Evolutionary conservation across 2,329 filamentous ascomycete species (phyloP).

Genomic region (Ascochyta viciae-villosae): DNA sequence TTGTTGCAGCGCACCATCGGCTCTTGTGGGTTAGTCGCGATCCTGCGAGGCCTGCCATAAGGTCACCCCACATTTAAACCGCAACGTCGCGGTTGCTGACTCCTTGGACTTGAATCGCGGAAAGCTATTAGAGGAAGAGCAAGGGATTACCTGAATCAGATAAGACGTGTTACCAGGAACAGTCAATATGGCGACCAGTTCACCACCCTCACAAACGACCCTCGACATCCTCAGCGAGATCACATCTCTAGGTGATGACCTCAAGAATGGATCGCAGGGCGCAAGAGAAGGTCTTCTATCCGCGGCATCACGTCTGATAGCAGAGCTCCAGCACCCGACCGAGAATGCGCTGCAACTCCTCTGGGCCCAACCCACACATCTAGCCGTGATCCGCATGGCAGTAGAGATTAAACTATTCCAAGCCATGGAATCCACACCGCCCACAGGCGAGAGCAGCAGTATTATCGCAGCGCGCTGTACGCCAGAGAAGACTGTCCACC

Average conservation of each 20-base stretch:
- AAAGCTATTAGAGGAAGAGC: not conserved
- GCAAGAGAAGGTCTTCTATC: constrained; percentile 30
- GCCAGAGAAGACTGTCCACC: constrained; percentile 21
- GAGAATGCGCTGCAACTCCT: constrained; percentile 31
- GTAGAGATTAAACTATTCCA: constrained; percentile 34
- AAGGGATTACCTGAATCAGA: not conserved
- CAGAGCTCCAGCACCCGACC: constrained; percentile 33
- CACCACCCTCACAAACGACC: constrained; percentile 17
- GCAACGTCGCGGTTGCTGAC: not conserved
- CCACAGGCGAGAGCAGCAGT: constrained; percentile 15
- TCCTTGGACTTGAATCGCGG: not conserved
- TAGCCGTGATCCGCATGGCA: constrained; percentile 27
- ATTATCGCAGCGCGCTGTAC: constrained; percentile 22
- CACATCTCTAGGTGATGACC: constrained; percentile 23
- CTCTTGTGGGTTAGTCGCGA: not conserved
- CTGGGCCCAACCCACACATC: constrained; percentile 34
- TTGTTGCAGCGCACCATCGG: not conserved
- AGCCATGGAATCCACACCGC: constrained; percentile 21
- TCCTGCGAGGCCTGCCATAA: not conserved
- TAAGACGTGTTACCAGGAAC: not conserved
- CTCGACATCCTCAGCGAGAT: constrained; percentile 32
- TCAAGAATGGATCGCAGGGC: constrained; percentile 23
- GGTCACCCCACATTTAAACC: constrained; percentile 1
- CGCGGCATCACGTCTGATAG: constrained; percentile 30
- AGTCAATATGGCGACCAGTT: not conserved